Conservation (phyloP, 1,139 yeast genomes). For the Pichia sp. region DNA sequence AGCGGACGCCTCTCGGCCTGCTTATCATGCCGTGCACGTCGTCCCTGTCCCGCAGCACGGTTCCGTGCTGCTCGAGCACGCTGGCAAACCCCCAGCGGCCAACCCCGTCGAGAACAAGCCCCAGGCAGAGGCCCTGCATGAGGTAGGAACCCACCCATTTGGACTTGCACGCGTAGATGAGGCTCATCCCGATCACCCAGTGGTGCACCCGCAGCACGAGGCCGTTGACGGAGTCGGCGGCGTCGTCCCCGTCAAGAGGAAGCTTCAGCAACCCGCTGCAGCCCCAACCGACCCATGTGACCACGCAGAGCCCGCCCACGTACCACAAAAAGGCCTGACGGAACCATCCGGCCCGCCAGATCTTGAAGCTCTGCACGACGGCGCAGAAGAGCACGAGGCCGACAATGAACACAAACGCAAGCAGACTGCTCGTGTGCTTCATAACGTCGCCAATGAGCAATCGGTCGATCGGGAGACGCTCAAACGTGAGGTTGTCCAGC, state of each 20-base stretch:
- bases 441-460: conserved; percentile 66
- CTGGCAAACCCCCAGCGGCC: conserved; percentile 41
- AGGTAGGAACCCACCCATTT: conserved; percentile 64
- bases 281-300: neutral
- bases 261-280: neutral
- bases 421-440: conserved; percentile 71
- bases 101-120: conserved; percentile 77
- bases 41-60: neutral
- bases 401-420: conserved; percentile 55
- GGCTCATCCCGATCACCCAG: conserved; percentile 72
- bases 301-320: conserved; percentile 1
- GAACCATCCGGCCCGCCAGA: conserved; percentile 80
- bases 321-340: conserved; percentile 53
- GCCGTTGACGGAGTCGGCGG: neutral
- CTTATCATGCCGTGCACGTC: neutral
- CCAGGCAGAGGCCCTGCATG: conserved; percentile 81
- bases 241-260: neutral
- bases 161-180: conserved; percentile 86
- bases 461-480: conserved; percentile 81
- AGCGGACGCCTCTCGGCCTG: neutral
- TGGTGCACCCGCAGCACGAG: conserved; percentile 82
- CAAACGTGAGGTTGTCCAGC: conserved; percentile 83
- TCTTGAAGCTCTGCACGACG: conserved; percentile 66
- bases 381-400: conserved; percentile 50
- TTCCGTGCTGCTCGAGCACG: neutral